These are phyloP conservation scores for Stephania japonica DNA, from an alignment of 164 flowering plant species.

Conservation along the genomic window DNA sequence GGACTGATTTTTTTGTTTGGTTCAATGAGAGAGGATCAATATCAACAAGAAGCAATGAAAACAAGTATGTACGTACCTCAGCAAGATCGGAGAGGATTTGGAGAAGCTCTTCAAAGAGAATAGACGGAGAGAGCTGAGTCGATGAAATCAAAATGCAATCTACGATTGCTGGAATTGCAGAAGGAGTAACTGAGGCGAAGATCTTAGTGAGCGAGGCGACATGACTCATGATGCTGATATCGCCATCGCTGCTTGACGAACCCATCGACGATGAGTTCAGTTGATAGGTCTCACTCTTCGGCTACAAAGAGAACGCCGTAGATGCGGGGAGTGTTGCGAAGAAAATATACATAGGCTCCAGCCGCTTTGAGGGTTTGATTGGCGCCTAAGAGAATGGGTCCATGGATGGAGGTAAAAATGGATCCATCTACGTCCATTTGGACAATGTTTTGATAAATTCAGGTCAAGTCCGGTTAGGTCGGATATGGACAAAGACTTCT, in stretches of 20 bases:
- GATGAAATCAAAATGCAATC: slow-evolving; percentile 70
- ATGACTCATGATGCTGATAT: not conserved
- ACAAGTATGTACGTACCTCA: slow-evolving; percentile 27
- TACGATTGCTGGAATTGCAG: slow-evolving; percentile 60
- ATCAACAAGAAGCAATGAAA: not conserved
- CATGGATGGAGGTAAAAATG: too few species aligned
- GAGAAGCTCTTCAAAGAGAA: slow-evolving; percentile 53
- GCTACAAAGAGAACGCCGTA: too few species aligned
- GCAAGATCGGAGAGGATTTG: slow-evolving; percentile 29
- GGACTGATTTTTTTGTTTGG: not conserved
- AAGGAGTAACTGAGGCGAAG: slow-evolving; percentile 49
- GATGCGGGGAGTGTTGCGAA: too few species aligned
- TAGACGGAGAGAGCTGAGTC: slow-evolving; percentile 41
- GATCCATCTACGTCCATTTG: too few species aligned
- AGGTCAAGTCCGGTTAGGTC: too few species aligned
- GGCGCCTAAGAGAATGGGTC: too few species aligned
- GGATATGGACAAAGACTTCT: too few species aligned
- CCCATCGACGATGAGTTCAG: not conserved
- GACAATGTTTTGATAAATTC: too few species aligned
- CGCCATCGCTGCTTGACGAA: not conserved
- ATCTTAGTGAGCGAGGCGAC: slow-evolving; percentile 42
- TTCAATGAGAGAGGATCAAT: not conserved
- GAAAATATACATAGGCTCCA: too few species aligned
- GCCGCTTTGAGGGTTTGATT: too few species aligned
- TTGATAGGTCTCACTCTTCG: too few species aligned